phyloP scores from a whole-genome alignment of 2,329 filamentous ascomycete genomes.

The Talaromyces sp. region DNA sequence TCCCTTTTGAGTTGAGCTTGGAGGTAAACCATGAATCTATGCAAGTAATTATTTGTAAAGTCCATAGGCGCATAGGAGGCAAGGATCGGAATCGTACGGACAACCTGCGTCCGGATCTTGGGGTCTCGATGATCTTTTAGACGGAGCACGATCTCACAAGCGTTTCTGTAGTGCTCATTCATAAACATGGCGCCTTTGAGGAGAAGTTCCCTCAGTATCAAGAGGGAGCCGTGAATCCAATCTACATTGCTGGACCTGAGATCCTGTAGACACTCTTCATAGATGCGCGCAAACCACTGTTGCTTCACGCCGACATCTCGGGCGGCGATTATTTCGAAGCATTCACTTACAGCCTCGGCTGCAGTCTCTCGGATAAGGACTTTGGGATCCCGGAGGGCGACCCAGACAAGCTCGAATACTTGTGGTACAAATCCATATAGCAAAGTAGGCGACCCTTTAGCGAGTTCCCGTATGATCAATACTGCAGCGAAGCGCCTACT shows the following conservation, averaged over 20 bases:
- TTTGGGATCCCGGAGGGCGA: conserved; percentile 82
- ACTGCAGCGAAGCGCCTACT: conserved; percentile 91
- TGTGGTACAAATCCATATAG: conserved; percentile 95
- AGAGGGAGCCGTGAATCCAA: conserved; percentile 85
- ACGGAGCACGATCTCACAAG: conserved; percentile 86
- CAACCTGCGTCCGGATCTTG: conserved; percentile 83
- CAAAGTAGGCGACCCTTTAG: conserved; percentile 86
- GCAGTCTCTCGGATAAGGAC: conserved; percentile 89
- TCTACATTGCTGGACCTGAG: conserved; percentile 79
- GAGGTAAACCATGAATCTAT: conserved; percentile 95
- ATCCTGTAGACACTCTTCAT: conserved; percentile 76
- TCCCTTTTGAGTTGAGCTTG: conserved; percentile 92
- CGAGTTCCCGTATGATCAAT: conserved; percentile 83
- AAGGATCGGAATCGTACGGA: conserved; percentile 85
- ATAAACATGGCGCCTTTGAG: conserved; percentile 98
- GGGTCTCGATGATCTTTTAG: conserved; percentile 90
- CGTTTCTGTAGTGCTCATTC: conserved; percentile 88
- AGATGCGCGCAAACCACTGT: conserved; percentile 86
- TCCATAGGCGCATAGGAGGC: conserved; percentile 89
- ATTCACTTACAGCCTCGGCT: conserved; percentile 88
- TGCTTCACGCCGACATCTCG: conserved; percentile 84
- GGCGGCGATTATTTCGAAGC: conserved; percentile 92
- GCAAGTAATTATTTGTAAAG: conserved; percentile 81
- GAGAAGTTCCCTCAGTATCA: conserved; percentile 88
- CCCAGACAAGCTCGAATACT: conserved; percentile 95